phyloP scores from a whole-genome alignment of 371 early-diverging fungal genomes.

The Conidiobolus coronatus region DNA sequence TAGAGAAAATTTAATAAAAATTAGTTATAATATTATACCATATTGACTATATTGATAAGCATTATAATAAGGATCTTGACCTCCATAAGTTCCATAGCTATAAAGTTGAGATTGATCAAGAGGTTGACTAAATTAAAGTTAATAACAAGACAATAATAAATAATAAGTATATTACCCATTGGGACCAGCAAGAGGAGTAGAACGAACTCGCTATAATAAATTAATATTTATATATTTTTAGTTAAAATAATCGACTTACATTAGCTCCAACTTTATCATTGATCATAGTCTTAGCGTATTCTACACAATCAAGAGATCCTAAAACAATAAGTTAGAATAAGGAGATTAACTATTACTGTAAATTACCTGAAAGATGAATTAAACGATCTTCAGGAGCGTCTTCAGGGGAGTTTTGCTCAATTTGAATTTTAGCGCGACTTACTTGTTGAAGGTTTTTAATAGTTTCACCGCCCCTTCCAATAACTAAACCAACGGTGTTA shows the following conservation, averaged over 20 bases:
- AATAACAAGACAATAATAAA: background rate
- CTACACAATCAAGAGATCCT: slow-evolving; percentile 7
- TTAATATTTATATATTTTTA: too few species aligned
- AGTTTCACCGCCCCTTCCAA: slow-evolving; percentile 74
- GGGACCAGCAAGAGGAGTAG: background rate
- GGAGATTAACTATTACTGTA: background rate
- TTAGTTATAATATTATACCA: background rate
- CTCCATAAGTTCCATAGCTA: background rate
- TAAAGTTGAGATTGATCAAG: background rate
- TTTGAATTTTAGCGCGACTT: slow-evolving; percentile 58
- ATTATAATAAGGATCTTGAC: background rate
- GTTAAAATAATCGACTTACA: too few species aligned
- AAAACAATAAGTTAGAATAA: slow-evolving; percentile 1
- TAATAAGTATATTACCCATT: background rate
- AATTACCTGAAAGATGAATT: slow-evolving; percentile 8
- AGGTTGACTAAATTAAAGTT: background rate
- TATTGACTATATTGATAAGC: background rate
- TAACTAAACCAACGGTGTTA: slow-evolving; percentile 52
- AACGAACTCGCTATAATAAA: background rate
- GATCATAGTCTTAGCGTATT: slow-evolving; percentile 7
- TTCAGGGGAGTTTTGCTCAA: slow-evolving; percentile 25
- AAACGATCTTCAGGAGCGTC: slow-evolving; percentile 12
- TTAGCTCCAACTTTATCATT: slow-evolving; percentile 7
- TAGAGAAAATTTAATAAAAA: too few species aligned
- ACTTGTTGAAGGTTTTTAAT: slow-evolving; percentile 59